Base-by-base conservation (phyloP, 495 filamentous ascomycete species). In the Xylaria longipes region DNA sequence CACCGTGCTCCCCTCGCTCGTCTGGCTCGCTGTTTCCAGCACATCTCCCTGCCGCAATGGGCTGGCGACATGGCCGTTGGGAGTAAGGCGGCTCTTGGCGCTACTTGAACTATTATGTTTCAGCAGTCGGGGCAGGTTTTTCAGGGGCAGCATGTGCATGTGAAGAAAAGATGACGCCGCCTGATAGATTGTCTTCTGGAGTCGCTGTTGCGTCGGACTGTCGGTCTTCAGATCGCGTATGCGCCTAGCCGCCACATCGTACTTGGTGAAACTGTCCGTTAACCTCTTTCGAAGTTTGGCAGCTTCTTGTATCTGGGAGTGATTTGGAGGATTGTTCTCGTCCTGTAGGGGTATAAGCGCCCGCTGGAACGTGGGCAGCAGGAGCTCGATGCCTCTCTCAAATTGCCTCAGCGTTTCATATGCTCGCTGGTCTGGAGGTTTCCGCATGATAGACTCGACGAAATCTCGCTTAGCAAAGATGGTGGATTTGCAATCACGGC, bases 371-470 rank as follows among this genome's bases (percentile, higher is more conserved):
- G 90, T 91, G 0, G 96, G 96, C 68, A 97, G 82, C 66, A 98
- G 85, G 58, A 93, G 82, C 41, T 91, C 89, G 72, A 99, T 98
- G 58, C 96, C 96, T 54, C 89, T 86, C 80, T 98, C 93, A 71
- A 98, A 98, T 75, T 98, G 94, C 6, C 90, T 81, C 4, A 99
- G 84, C 64, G 94, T 96, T 68, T 96, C 91, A 78, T 97, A 98
- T 1, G 93, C 89, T 63, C 93, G 87, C 73, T 93, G 89, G 70
- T 94, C 92, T 25, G 92, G 86, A 3, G 94, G 92, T 71, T 89
- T 91, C 25, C 88, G 85, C 7, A 85, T 81, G 14, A 93, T 78
- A 46, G 93, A 90, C 37, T 88, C 89, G 57, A 87, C 86, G 75
- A 97, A 98, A 75, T 98, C 96, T 25, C 89, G 88, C 68, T 91